Base-by-base conservation (phyloP, 1,284 basidiomycete genomes). In the Coriolopsis trogii region DNA sequence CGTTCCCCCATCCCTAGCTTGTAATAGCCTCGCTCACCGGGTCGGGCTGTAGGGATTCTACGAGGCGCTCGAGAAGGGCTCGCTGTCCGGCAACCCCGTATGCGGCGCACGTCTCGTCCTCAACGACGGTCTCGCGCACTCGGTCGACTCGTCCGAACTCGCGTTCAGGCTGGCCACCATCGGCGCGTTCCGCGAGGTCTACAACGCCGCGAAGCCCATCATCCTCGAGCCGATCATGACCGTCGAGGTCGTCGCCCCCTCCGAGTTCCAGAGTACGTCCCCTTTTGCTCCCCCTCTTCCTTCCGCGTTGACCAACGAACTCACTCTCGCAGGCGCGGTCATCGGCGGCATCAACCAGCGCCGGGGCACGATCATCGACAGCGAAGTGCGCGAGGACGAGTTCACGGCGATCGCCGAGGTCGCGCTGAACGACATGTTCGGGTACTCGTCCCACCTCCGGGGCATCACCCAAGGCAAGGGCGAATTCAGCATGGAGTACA, bases 171-270 rank as follows among this genome's bases (percentile, higher is more conserved):
- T 95, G 24, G 91, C 92, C 6, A 86, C 91, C 2, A 89, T 95
- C 37, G 91, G 93, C 54, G 96, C 96, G 1, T 95, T 98, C 84
- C 85, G 93, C 54, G 96, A 98, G 66, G 87, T 89, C 2, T 98
- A 91, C 78, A 77, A 78, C 57, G 82, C 83, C 57, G 87, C 93
- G 20, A 76, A 76, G 39, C 87, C 93, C 0, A 87, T 93, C 50
- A 90, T 99, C 52, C 78, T 99, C 31, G 97, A 99, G 69, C 97
- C 97, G 20, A 90, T 98, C 72, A 99, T 99, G 97, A 92, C 85
- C 13, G 97, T 99, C 42, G 97, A 99, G 68, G 93, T 99, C 20
- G 88, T 98, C 37, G 95, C 96, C 0, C 97, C 97, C 2, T 80
- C 86, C 33, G 97, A 99, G 69, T 99, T 98, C 82, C 97, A 99